Base-by-base conservation (phyloP, 2,329 filamentous ascomycete species). In the Dactylellina cionopaga region DNA sequence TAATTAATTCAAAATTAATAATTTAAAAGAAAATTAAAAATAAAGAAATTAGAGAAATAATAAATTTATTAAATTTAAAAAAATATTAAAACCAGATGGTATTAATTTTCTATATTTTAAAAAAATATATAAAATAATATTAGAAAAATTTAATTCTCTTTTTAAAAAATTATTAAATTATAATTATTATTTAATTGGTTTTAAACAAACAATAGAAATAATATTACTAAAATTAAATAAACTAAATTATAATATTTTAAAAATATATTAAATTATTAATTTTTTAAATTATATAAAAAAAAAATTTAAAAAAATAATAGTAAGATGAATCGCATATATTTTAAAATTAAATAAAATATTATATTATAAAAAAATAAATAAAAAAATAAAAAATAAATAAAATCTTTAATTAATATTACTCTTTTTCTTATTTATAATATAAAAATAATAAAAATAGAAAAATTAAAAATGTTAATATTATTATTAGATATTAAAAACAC, bases 61-160 rank as follows among this genome's bases (percentile, higher is more conserved):
- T 59, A 27, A 22, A 44, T 43, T 59, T 59, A 44, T 19, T 25
- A 31, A 25, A 29, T 24, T 19, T 31, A 59, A 59, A 27, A 31
- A 29, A 24, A 7, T 43, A 25, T 11, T 47, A 24, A 25, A 52
- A 2, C 24, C 15, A 15, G n/a, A 11, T 17, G 6, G 35, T 62
- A 35, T 44, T 43, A 56, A 35, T 31, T 44, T 54, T 44, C 10
- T 65, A 46, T 43, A 58, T 37, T 33, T 7, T 39, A 24, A 43
- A 46, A 41, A 27, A 37, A 15, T 52, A 44, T 64, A 29, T 41
- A 64, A 41, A 19, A 64, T 39, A 22, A 17, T 27, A 39, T 41
- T 64, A 41, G n/a, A 55, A 55, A 49, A 62, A 49, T n/a, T 25
- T 25, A 43, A 29, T 58, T 43, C 25, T 43, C 25, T 43, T n/a